Evolutionary conservation across 1,139 yeast genomes (phyloP).

Genomic region (Kluyveromyces marxianus): DNA sequence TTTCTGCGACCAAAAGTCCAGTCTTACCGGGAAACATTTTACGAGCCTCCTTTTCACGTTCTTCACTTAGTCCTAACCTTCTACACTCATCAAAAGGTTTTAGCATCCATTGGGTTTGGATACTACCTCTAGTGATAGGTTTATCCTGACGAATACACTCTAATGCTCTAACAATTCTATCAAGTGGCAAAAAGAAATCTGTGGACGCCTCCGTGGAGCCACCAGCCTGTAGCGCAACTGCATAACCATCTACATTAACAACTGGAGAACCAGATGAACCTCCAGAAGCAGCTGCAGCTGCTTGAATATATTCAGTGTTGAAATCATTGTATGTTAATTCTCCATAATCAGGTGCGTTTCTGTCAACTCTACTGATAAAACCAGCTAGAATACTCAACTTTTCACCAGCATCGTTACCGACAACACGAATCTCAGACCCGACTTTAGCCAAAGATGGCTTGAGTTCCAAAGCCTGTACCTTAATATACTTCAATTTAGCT

Average conservation of each 20-base stretch:
- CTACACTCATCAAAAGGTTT: slow-evolving; percentile 89
- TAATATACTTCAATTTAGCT: slow-evolving; percentile 60
- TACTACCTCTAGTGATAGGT: slow-evolving; percentile 73
- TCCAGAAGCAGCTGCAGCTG: slow-evolving; percentile 93
- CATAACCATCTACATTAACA: slow-evolving; percentile 75
- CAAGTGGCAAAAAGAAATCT: slow-evolving; percentile 82
- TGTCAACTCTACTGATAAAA: slow-evolving; percentile 79
- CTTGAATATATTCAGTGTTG: slow-evolving; percentile 93
- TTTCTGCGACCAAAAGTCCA: slow-evolving; percentile 79
- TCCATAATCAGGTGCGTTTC: slow-evolving; percentile 95
- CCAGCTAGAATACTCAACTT: slow-evolving; percentile 84
- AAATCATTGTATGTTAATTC: slow-evolving; percentile 85
- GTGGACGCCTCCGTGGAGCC: slow-evolving; percentile 89
- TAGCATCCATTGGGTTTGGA: slow-evolving; percentile 83
- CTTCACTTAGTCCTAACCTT: slow-evolving; percentile 73
- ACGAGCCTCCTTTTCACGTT: slow-evolving; percentile 66
- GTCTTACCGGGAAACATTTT: slow-evolving; percentile 62
- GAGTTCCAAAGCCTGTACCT: slow-evolving; percentile 56
- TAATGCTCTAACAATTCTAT: slow-evolving; percentile 75
- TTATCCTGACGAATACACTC: slow-evolving; percentile 53
- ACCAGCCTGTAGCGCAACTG: slow-evolving; percentile 91
- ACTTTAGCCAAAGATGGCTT: slow-evolving; percentile 79
- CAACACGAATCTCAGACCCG: slow-evolving; percentile 88
- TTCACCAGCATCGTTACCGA: slow-evolving; percentile 96
- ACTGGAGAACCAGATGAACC: slow-evolving; percentile 97